Base-by-base conservation (phyloP, 139 green algal species). In the Desmodesmus armatus region DNA sequence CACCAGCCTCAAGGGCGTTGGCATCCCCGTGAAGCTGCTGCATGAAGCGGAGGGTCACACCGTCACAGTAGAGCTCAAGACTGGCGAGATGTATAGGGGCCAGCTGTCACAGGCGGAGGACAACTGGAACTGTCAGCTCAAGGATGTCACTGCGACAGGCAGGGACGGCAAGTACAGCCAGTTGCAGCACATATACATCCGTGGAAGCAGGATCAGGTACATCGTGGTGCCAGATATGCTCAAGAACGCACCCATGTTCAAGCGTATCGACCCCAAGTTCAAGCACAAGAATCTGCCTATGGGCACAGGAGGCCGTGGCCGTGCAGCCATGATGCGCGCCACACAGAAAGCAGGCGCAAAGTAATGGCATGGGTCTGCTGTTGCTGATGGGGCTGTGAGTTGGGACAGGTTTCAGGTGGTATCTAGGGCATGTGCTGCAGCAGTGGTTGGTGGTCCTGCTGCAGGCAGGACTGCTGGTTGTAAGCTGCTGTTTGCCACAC, bases 161-260 rank as follows among this genome's bases (percentile, higher is more conserved):
- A 91, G 91, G 87, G 82, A 87, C 33, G 82, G 82, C 71, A 82
- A 76, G 13, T 62, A 69, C 55, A 82, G 53, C 69, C 82, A 88
- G 47, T 63, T 88, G 35, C 40, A 66, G 60, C 83, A 98, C 78
- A 92, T 97, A 25, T 98, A 97, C 85, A 91, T 98, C n/a, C 91
- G 93, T 27, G 93, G 93, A 39, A 94, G 92, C 85, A 80, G 93
- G 3, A 89, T 99, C 9, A 89, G 97, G 7, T 97, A 98, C 76
- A 87, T 99, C 11, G 96, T 99, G 41, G 94, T 99, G 29, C 98
- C 98, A 33, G 98, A 99, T 84, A 99, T 99, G 97, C 90, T 99
- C n/a, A 99, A 99, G 82, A 99, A 99, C 84, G 96, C 98, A 0
- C 98, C 98, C 19, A 99, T 99, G 96, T 99, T 99, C 91, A 99